These are phyloP conservation scores for Phytophthora ramorum DNA, from an alignment of 352 stramenopile genomes.

Conservation along the genomic window DNA sequence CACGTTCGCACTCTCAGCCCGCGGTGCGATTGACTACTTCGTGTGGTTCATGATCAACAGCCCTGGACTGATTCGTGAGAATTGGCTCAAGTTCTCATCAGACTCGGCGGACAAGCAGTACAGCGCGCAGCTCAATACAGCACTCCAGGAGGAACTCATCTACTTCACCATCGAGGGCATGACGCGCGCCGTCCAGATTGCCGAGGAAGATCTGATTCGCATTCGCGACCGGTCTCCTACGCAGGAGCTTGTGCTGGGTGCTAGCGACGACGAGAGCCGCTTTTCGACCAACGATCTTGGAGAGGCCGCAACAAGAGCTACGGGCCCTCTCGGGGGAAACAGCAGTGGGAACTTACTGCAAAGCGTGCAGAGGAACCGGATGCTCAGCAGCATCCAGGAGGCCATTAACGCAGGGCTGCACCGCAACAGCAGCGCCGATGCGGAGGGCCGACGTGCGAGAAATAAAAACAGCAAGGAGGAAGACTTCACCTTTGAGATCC, in stretches of 20 bases:
- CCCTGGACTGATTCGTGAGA: slow-evolving; percentile 52
- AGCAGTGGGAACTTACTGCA: slow-evolving; percentile 27
- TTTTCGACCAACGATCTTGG: slow-evolving; percentile 8
- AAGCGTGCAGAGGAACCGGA: slow-evolving; percentile 30
- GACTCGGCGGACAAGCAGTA: slow-evolving; percentile 86
- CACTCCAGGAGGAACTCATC: slow-evolving; percentile 88
- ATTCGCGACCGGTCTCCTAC: slow-evolving; percentile 56
- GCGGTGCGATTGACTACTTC: slow-evolving; percentile 79
- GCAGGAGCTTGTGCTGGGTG: slow-evolving; percentile 44
- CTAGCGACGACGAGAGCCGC: slow-evolving; percentile 22
- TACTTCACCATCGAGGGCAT: slow-evolving; percentile 93
- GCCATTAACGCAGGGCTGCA: slow-evolving; percentile 36
- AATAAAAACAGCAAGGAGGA: slow-evolving; percentile 32
- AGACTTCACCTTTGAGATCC: slow-evolving; percentile 47
- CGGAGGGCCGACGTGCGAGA: slow-evolving; percentile 13
- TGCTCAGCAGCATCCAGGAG: slow-evolving; percentile 39
- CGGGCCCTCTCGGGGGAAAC: slow-evolving; percentile 7
- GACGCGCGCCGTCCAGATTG: slow-evolving; percentile 73
- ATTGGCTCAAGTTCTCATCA: slow-evolving; percentile 82
- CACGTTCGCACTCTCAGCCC: slow-evolving; percentile 70
- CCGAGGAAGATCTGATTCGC: slow-evolving; percentile 67
- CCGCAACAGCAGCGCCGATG: slow-evolving; percentile 34
- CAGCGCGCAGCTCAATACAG: slow-evolving; percentile 88
- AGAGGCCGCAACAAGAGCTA: slow-evolving; percentile 39
- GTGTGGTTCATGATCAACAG: slow-evolving; percentile 90